Evolutionary conservation across 192 early-diverging fungal species (phyloP).

Genomic region (Lobosporangium transversale): DNA sequence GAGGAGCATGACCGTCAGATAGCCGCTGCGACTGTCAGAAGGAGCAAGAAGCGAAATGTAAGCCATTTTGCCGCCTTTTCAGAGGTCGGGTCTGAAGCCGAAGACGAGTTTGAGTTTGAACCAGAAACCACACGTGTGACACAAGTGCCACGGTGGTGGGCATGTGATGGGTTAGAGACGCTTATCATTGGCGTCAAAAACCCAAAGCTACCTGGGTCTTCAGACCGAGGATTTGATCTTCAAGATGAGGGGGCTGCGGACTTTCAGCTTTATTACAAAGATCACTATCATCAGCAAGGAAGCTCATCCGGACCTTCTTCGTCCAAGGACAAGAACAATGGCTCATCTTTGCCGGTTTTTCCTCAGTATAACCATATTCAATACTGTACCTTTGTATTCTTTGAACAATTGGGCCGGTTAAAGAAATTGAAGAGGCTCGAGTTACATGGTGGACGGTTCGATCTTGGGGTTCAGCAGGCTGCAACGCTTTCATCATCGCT

Average conservation of each 20-base stretch:
- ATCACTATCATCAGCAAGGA: constrained; percentile 21
- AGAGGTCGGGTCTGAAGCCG: background rate
- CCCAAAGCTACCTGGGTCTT: background rate
- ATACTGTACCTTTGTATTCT: constrained; percentile 20
- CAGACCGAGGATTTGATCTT: background rate
- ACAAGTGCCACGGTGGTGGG: constrained; percentile 12
- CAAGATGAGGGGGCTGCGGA: constrained; percentile 8
- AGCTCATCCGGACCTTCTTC: background rate
- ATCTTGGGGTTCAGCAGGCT: constrained; percentile 7
- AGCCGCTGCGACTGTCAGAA: background rate
- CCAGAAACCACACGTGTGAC: background rate
- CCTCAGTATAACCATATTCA: constrained; percentile 13
- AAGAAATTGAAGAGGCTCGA: constrained; percentile 10
- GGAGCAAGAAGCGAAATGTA: background rate
- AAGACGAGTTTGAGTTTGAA: background rate
- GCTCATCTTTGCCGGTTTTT: too few species aligned
- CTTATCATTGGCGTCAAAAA: constrained; percentile 27
- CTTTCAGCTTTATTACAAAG: constrained; percentile 18
- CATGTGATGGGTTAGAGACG: constrained; percentile 18
- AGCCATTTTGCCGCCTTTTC: background rate
- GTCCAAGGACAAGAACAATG: background rate
- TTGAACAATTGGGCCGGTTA: constrained; percentile 26
- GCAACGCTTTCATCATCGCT: background rate
- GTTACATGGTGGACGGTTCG: constrained; percentile 27
- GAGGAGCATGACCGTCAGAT: constrained; percentile 8